phyloP scores from a whole-genome alignment of 495 filamentous ascomycete species.

The Patellaria atrata region DNA sequence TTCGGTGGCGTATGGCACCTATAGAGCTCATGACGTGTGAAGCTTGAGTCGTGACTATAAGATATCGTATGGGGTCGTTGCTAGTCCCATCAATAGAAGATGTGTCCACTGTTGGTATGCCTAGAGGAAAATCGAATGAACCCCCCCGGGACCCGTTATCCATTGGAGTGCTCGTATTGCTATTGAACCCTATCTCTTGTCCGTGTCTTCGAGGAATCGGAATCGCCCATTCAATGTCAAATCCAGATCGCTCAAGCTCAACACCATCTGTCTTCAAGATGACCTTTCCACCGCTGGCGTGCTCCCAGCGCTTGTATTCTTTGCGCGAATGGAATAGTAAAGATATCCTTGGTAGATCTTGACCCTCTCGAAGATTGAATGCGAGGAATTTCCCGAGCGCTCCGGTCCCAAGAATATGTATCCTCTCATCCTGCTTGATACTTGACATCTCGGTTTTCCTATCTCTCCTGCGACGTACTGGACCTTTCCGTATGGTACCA shows the following conservation, averaged over 20 bases:
- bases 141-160: no score
- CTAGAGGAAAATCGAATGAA: no score
- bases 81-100: no score
- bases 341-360: constrained; percentile 44
- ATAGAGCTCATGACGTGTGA: constrained; percentile 43
- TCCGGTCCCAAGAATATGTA: constrained; percentile 46
- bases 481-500: no score
- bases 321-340: constrained; percentile 35
- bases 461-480: no score
- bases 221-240: constrained; percentile 36
- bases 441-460: no score
- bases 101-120: no score
- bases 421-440: no score
- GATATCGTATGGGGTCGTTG: constrained; percentile 48
- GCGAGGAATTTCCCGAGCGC: constrained; percentile 46
- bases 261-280: constrained; percentile 26
- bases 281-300: constrained; percentile 18
- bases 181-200: constrained; percentile 8
- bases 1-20: constrained; percentile 40
- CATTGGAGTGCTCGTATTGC: not conserved
- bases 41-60: constrained; percentile 59
- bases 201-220: constrained; percentile 11
- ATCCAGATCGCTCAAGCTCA: constrained; percentile 29
- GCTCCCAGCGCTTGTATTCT: constrained; percentile 10
- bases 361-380: constrained; percentile 40